Conservation (phyloP, 768 basidiomycete genomes). For the Coprinopsis strossmayeri region DNA sequence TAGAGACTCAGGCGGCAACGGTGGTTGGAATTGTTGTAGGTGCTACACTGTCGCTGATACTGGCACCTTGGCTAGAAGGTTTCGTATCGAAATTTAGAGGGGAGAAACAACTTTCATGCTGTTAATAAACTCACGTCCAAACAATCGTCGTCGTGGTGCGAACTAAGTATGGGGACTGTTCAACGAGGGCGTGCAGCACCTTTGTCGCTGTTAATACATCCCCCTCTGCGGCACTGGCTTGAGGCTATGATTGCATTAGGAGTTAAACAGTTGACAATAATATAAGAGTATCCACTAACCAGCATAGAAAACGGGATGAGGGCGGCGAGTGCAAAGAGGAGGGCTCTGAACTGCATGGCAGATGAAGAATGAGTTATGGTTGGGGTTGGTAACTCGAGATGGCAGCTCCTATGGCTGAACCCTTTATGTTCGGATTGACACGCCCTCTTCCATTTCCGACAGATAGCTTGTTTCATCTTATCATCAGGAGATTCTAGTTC, state of each 20-base stretch:
- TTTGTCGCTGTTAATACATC: conserved; percentile 15
- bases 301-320: not conserved
- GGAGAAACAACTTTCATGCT: not conserved
- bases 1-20: no score
- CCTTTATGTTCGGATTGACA: no score
- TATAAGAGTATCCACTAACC: no score
- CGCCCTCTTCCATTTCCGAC: no score
- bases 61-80: not conserved
- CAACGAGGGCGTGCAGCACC: conserved; percentile 15
- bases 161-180: conserved; percentile 17
- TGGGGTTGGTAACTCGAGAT: not conserved
- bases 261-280: no score
- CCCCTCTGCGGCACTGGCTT: conserved; percentile 11
- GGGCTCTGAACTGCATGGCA: not conserved
- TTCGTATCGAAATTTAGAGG: not conserved
- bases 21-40: no score
- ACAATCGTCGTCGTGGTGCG: conserved; percentile 16
- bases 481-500: no score
- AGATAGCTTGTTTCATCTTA: no score
- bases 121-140: conserved; percentile 24
- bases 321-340: not conserved
- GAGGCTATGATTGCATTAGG: no score
- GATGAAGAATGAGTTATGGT: not conserved
- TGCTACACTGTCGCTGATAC: not conserved
- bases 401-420: no score